Evolutionary conservation across 140 eudicot genomes (phyloP), one percentile per base, ranked within the genome.

Genomic region (Flaveria floridana): DNA sequence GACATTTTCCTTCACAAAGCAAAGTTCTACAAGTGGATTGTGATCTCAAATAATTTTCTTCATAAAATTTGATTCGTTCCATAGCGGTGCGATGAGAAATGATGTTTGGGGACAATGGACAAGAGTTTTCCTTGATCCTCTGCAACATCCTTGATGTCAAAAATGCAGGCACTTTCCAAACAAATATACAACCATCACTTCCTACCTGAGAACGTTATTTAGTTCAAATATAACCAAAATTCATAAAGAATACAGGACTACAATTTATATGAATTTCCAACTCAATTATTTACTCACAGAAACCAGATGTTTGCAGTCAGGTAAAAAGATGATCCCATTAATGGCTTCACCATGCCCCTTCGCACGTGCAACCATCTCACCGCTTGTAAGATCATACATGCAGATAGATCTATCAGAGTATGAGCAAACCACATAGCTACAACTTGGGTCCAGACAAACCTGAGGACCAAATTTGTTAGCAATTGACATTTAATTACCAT

Each of bases 291-390:
- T 50, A 84, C 90, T 89, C 81, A 89, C 96, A 59, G 96, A 87
- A 75, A 82, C 84, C 23, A 89, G 47, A 72, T 87, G 96, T 85
- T 83, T 84, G 89, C 89, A 85, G 84, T 89, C 93, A 58, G 94
- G 87, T 85, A 89, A 84, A 75, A 89, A 83, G 74, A 82, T 69
- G 66, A 85, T 70, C 26, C 94, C 96, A 8, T 88, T 89, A 53
- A 87, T 75, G 73, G 76, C 77, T 48, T 83, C 90, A 77, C 87
- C 79, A 46, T 87, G 96, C 28, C 96, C 96, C 34, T 61, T 76
- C 76, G 89, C 91, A 68, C 78, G 87, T 53, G 96, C 94, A 73
- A 84, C 87, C 79, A 87, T 75, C 73, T 83, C 84, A 28, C 96
- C 96, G 53, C 81, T 83, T 44, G 65, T 7, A 15, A 78, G 52